Conservation (phyloP, 768 basidiomycete species). For the Kwoniella sp. region DNA sequence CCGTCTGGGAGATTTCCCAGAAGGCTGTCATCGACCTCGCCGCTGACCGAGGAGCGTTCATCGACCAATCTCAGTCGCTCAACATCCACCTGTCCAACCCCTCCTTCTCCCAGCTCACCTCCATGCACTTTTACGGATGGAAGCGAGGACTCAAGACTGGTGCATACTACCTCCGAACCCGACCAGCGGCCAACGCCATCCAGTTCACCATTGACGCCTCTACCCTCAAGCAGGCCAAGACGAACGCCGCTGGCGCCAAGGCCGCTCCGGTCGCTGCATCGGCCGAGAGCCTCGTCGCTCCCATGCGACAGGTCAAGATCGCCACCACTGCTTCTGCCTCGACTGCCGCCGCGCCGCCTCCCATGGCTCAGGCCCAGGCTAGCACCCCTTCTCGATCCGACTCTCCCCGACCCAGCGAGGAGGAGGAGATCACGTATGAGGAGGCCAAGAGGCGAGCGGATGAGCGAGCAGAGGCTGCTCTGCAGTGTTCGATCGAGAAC, state of each 20-base stretch:
- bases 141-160: conserved; percentile 99
- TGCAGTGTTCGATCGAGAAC: conserved; percentile 50
- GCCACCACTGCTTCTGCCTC: conserved; percentile 33
- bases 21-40: conserved; percentile 97
- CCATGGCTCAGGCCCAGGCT: conserved; percentile 2
- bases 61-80: conserved; percentile 88
- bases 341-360: conserved; percentile 4
- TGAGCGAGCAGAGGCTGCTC: conserved; percentile 49
- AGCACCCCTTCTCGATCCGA: conserved; percentile 1
- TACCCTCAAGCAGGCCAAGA: conserved; percentile 55
- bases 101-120: conserved; percentile 74
- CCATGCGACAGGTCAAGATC: conserved; percentile 38
- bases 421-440: conserved; percentile 49
- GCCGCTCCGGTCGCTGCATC: conserved; percentile 14
- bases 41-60: conserved; percentile 97
- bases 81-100: conserved; percentile 90
- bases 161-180: conserved; percentile 89
- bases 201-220: conserved; percentile 93
- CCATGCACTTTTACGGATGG: conserved; percentile 75
- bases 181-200: conserved; percentile 90
- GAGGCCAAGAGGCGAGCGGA: conserved; percentile 49
- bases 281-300: conserved; percentile 26
- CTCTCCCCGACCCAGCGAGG: conserved; percentile 37
- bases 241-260: conserved; percentile 26
- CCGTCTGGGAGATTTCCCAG: conserved; percentile 99